Evolutionary conservation across 1,139 yeast genomes (phyloP).

Genomic region (Candida tunisiensis): DNA sequence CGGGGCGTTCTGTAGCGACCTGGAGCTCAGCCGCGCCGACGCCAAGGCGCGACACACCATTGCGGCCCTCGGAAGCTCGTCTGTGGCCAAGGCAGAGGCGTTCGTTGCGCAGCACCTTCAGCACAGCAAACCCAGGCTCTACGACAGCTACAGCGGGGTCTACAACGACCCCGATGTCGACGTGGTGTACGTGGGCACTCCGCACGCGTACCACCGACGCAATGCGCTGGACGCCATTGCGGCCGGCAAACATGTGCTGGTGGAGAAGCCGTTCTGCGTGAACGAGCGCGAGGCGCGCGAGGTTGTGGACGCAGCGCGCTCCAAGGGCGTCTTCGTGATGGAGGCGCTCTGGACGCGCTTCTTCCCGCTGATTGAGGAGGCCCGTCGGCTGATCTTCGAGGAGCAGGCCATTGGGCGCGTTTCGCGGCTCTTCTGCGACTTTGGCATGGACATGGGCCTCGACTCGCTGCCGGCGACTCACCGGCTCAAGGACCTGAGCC

Average conservation of each 20-base stretch:
- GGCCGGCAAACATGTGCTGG: constrained; percentile 38
- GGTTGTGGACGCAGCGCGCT: constrained; percentile 28
- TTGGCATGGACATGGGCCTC: constrained; percentile 21
- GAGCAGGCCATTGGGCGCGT: constrained; percentile 32
- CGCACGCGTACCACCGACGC: constrained; percentile 37
- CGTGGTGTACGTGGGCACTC: constrained; percentile 41
- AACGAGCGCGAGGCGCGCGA: constrained; percentile 30
- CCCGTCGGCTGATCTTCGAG: constrained; percentile 26
- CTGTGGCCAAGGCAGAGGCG: constrained; percentile 11
- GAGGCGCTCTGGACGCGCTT: constrained; percentile 55
- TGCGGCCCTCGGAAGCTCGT: too few relatives aligned
- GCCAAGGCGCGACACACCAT: too few relatives aligned
- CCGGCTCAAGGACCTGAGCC: constrained; percentile 21
- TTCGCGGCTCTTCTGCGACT: constrained; percentile 25
- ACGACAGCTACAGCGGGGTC: constrained; percentile 22
- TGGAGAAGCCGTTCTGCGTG: constrained; percentile 47
- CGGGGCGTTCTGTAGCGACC: too few relatives aligned
- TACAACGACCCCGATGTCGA: constrained; percentile 30
- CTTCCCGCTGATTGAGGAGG: constrained; percentile 30
- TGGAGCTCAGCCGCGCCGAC: too few relatives aligned
- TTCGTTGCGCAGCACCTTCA: constrained; percentile 7
- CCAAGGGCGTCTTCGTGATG: constrained; percentile 33
- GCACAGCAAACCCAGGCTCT: constrained; percentile 5
- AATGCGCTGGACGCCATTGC: constrained; percentile 32
- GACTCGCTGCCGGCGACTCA: constrained; percentile 9